phyloP scores from a whole-genome alignment of 1,284 basidiomycete species.

The Pisolithus thermaeus region DNA sequence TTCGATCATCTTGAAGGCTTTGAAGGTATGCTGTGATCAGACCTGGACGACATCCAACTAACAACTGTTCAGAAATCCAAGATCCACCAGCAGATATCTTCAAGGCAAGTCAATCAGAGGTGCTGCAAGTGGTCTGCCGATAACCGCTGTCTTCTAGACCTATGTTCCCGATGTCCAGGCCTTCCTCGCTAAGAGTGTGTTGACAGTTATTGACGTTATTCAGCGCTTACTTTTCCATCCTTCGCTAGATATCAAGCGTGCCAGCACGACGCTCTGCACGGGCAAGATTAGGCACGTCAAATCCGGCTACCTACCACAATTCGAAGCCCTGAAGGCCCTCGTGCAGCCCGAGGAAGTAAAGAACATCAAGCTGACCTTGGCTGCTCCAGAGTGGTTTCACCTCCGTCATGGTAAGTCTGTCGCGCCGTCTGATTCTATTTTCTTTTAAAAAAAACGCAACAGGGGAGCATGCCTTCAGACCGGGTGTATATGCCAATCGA shows the following conservation, averaged over 20 bases:
- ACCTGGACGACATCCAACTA: neutral
- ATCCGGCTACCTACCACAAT: constrained; percentile 61
- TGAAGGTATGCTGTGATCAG: constrained; percentile 12
- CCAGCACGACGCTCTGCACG: constrained; percentile 45
- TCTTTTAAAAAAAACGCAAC: neutral
- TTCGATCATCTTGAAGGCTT: constrained; percentile 23
- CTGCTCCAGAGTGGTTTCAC: constrained; percentile 74
- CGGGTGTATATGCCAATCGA: constrained; percentile 19
- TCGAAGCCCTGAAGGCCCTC: constrained; percentile 50
- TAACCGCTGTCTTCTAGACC: constrained; percentile 11
- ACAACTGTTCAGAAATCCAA: constrained; percentile 13
- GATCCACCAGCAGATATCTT: constrained; percentile 25
- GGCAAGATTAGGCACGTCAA: constrained; percentile 58
- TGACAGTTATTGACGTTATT: constrained; percentile 17
- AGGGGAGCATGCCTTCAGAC: constrained; percentile 20
- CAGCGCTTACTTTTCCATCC: constrained; percentile 40
- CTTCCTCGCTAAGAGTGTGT: constrained; percentile 46
- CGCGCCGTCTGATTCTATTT: neutral
- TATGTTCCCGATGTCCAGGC: constrained; percentile 50
- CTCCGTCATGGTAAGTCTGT: constrained; percentile 50
- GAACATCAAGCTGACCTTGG: constrained; percentile 71
- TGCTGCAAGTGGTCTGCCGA: neutral
- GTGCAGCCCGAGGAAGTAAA: constrained; percentile 56
- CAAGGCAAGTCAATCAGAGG: constrained; percentile 10
- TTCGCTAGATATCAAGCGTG: constrained; percentile 39